Evolutionary conservation across 192 early-diverging fungal genomes (phyloP), one percentile per base, ranked within the genome.

Genomic region (Martensiomyces pterosporus): DNA sequence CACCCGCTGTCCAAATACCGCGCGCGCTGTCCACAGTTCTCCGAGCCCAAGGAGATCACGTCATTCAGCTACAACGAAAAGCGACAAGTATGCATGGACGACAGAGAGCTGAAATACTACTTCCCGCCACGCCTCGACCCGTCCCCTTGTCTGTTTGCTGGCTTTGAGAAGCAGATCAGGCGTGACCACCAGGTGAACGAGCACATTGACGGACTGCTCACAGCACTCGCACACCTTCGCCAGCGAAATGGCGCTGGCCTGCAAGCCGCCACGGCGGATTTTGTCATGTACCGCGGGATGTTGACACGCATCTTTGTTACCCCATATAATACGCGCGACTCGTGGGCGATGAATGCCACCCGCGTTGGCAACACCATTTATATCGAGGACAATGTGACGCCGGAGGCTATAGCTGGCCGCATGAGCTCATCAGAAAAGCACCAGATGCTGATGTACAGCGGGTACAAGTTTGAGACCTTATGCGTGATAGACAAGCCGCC

Each of bases 401-500:
- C 51, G 9, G 66, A 74, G 10, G 72, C 62, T 13, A 51, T 68
- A 6, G 46, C 46, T 4, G 45, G 56, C 4, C 59, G 76, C n/a
- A 47, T 26, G 9, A 76, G 75, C 23, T 33, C 45, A 12, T 60
- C 67, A 7, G 79, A 80, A 9, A 33, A 75, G 32, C 80, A 89
- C 47, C 78, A 81, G 38, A 55, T 85, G 22, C 80, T 90, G 82
- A 82, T 65, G 27, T 96, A 92, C 52, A 87, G 85, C 78, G 93
- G 95, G 1, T 96, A 98, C 71, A 80, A 79, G 47, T 96, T 95
- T 57, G 95, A 98, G 60, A 79, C 76, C 2, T 71, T 93, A 9
- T 80, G 77, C 29, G 88, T 85, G 0, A 44, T 89, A 9, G 64
- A 72, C 21, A 76, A 66, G 13, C 79, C 83, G 15, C 78, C 89